Evolutionary conservation across 352 stramenopile genomes (phyloP), one percentile per base, ranked within the genome.

Genomic region (Phytophthora chlamydospora): DNA sequence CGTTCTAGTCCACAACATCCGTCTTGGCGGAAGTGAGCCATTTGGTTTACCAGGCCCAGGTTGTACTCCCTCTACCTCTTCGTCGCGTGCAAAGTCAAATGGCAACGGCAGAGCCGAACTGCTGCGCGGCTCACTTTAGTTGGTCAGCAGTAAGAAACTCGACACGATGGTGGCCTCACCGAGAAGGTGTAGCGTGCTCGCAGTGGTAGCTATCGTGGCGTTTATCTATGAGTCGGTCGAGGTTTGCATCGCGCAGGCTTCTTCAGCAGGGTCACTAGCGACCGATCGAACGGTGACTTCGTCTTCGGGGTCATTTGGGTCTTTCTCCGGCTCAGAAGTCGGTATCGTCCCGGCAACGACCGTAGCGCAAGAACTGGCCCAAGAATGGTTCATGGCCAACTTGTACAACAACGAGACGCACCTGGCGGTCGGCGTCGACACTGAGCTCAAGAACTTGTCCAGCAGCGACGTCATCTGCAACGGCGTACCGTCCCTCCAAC

Each of bases 351-450:
- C 40, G 12, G 17, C 35, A 19, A 71, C 56, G 35, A 66, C 69
- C 0, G 39, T 47, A 29, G 69, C 69, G 0, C 50, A 75, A 40
- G 60, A 45, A 5, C 14, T 75, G n/a, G 59, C 55, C 29, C 69
- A 77, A 24, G 42, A 64, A 48, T 77, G 69, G 69, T 75, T 75
- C 39, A 64, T 24, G 2, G 19, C 35, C 27, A 78, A 75, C 21
- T 66, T 78, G 35, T 50, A 48, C 34, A 48, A 74, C 29, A 69
- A 72, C 33, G 43, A 63, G 44, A 78, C 69, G 32, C 65, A 75
- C 19, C 50, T 78, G 32, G 69, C 69, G 5, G 56, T 78, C 44
- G 65, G 60, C 6, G 52, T 75, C 12, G 43, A 66, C 41, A 69
- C 55, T 6, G 40, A 52, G 1, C 46, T 78, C 31, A 62, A 43